phyloP scores from a whole-genome alignment of 176 grass and related monocot genomes.

The Leersia perrieri region DNA sequence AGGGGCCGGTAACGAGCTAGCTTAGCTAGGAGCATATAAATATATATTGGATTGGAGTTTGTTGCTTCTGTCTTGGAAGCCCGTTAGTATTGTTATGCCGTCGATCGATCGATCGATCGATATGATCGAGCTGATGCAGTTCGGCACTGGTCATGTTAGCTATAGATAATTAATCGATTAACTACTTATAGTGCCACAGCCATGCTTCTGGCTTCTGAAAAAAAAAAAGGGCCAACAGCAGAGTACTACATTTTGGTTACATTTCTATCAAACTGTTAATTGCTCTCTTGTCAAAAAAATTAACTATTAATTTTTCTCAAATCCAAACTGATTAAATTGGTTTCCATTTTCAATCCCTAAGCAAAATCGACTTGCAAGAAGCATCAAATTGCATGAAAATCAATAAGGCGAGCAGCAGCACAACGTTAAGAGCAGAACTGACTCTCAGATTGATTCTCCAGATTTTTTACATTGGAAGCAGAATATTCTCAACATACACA shows the following conservation, averaged over 20 bases:
- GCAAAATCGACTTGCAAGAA: not conserved
- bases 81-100: not conserved
- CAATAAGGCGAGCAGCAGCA: not conserved
- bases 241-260: not conserved
- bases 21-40: not conserved
- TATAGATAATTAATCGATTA: not conserved
- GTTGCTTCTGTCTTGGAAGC: not conserved
- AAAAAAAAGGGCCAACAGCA: not conserved
- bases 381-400: not conserved
- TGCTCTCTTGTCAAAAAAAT: not conserved
- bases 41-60: not conserved
- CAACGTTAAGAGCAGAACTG: not conserved
- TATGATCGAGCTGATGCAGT: not conserved
- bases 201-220: not conserved
- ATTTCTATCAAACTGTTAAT: not conserved
- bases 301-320: not conserved
- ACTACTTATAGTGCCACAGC: not conserved
- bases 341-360: not conserved
- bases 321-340: not conserved
- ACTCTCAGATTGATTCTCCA: not conserved
- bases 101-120: not conserved
- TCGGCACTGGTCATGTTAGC: not conserved
- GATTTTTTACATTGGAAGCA: not conserved
- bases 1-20: too few relatives aligned
- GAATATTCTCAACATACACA: not conserved